Evolutionary conservation across 2,329 filamentous ascomycete species (phyloP).

Genomic region (Fusarium torulosum): DNA sequence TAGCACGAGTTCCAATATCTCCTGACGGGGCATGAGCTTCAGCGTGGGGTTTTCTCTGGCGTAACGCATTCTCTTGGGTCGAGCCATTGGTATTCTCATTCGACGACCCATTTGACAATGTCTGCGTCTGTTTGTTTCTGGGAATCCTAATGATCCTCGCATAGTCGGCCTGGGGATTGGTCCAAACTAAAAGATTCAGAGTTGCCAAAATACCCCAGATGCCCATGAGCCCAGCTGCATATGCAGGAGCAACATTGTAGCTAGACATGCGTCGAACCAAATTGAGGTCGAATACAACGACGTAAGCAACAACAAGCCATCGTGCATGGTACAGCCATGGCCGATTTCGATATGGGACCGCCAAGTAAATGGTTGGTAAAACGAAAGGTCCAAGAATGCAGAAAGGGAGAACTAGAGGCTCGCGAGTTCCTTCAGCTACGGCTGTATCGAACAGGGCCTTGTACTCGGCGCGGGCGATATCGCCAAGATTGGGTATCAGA

Average conservation of each 20-base stretch:
- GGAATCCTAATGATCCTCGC: constrained; percentile 61
- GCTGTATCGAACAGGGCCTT: constrained; percentile 54
- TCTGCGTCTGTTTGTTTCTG: constrained; percentile 6
- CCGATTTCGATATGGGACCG: constrained; percentile 65
- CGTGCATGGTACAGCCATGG: constrained; percentile 63
- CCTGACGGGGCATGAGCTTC: constrained; percentile 3
- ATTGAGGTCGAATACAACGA: constrained; percentile 59
- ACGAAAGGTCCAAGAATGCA: constrained; percentile 61
- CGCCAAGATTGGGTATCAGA: constrained; percentile 40
- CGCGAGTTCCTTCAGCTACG: constrained; percentile 55
- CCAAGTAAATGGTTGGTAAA: constrained; percentile 66
- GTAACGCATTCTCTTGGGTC: constrained; percentile 22
- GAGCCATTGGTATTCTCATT: not conserved
- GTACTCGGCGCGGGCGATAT: constrained; percentile 51
- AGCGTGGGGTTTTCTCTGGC: constrained; percentile 32
- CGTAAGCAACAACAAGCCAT: constrained; percentile 62
- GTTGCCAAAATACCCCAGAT: constrained; percentile 65
- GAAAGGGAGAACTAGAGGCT: constrained; percentile 66
- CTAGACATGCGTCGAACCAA: constrained; percentile 61
- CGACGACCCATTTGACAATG: not conserved
- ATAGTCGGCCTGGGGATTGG: constrained; percentile 67
- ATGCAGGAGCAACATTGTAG: constrained; percentile 64
- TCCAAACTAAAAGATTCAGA: constrained; percentile 65
- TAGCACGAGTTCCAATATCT: not conserved
- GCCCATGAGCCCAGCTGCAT: constrained; percentile 63